These are phyloP conservation scores for Wickerhamomyces pijperi DNA, from an alignment of 805 yeast genomes.

Conservation along the genomic window DNA sequence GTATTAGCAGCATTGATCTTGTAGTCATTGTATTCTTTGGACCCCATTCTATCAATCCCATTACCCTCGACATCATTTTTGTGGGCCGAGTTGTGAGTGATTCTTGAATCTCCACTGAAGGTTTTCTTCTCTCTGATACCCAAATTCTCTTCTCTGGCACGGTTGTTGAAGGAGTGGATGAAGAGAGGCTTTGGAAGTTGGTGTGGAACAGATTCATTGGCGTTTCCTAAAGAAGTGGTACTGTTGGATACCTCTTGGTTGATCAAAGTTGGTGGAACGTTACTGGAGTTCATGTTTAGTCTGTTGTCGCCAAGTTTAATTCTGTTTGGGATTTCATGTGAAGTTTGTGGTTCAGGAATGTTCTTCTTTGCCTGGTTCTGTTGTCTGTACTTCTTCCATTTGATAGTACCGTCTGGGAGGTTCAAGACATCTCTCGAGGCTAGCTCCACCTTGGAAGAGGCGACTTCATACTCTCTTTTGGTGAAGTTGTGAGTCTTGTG, in stretches of 20 bases:
- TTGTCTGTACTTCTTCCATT: slow-evolving; percentile 26
- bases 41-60: slow-evolving; percentile 56
- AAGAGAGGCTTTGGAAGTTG: slow-evolving; percentile 4
- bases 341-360: too few species aligned
- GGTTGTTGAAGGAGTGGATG: slow-evolving; percentile 62
- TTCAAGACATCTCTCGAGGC: slow-evolving; percentile 60
- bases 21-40: slow-evolving; percentile 32
- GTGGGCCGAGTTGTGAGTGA: slow-evolving; percentile 57
- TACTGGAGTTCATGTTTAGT: not conserved
- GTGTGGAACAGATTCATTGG: slow-evolving; percentile 12
- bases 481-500: slow-evolving; percentile 34
- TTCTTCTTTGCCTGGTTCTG: too few species aligned
- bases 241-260: not conserved
- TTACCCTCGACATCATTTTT: slow-evolving; percentile 64
- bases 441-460: slow-evolving; percentile 66
- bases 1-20: slow-evolving; percentile 44
- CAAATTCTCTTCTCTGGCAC: slow-evolving; percentile 79
- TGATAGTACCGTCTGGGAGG: slow-evolving; percentile 33
- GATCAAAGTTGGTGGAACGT: slow-evolving; percentile 6
- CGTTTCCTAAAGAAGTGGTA: slow-evolving; percentile 6
- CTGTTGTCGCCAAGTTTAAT: not conserved
- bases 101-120: slow-evolving; percentile 72
- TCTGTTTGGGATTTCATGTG: too few species aligned
- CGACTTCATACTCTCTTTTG: slow-evolving; percentile 20
- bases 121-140: slow-evolving; percentile 81